Conservation (phyloP, 805 yeast species). For the Isabelozyma gotoi region DNA sequence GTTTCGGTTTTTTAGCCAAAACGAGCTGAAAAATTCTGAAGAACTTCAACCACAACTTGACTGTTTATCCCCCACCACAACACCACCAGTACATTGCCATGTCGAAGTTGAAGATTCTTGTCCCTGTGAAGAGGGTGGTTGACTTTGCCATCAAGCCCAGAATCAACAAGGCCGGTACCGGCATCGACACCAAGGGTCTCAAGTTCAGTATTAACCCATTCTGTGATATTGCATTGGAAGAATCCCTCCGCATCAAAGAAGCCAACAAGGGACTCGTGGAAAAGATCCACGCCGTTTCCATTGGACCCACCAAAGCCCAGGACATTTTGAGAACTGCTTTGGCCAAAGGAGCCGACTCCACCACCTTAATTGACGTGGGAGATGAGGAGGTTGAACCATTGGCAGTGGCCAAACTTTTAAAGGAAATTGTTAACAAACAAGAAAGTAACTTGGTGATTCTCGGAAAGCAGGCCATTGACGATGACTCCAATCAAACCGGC, state of each 20-base stretch:
- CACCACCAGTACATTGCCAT: constrained; percentile 1
- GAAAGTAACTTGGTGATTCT: constrained; percentile 76
- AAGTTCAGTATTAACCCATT: constrained; percentile 95
- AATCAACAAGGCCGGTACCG: constrained; percentile 80
- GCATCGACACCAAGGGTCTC: constrained; percentile 84
- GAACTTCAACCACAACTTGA: neutral
- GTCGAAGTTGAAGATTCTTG: constrained; percentile 68
- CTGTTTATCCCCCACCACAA: neutral
- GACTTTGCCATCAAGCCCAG: constrained; percentile 94
- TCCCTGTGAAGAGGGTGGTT: constrained; percentile 93
- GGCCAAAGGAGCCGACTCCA: constrained; percentile 91
- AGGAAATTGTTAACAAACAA: constrained; percentile 68
- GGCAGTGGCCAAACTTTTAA: constrained; percentile 81
- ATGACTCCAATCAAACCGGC: constrained; percentile 92
- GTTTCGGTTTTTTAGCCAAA: constrained; percentile 1
- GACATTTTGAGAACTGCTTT: constrained; percentile 86
- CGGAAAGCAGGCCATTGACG: constrained; percentile 97
- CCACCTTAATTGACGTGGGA: constrained; percentile 79
- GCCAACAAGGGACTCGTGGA: constrained; percentile 68
- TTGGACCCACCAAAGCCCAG: constrained; percentile 84
- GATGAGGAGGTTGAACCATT: constrained; percentile 80
- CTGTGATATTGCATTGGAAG: constrained; percentile 97
- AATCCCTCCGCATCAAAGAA: constrained; percentile 78
- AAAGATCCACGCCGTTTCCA: constrained; percentile 83
- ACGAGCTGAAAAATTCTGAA: neutral